Evolutionary conservation across 2,329 filamentous ascomycete species (phyloP), one percentile per base, ranked within the genome.

Genomic region (Xylaria hypoxylon): DNA sequence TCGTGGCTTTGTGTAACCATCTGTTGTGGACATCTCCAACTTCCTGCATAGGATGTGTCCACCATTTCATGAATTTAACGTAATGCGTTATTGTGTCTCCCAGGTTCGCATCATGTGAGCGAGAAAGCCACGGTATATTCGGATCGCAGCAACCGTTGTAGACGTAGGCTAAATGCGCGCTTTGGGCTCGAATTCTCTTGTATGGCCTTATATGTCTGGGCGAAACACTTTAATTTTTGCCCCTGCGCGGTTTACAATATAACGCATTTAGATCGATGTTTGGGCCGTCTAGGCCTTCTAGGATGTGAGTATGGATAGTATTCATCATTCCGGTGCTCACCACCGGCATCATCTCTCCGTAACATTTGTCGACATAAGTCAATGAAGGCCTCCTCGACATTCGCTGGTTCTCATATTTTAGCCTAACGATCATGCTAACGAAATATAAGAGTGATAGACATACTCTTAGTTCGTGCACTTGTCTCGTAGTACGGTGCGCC

Each of bases 401-500:
- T 97, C 69, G 91, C 86, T 88, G 28, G 38, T 55, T 35, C 10
- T 42, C 35, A 53, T 17, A 22, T 47, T 40, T 69, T 62, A 70
- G 66, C 44, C 22, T 35, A 6, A 5, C 11, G 15, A 24, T 24
- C 42, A 44, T 8, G 10, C 48, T 28, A 13, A 28, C 15, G 17
- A 8, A 50, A 38, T 13, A 8, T 45, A 19, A 2, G 10, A 11
- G 11, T 26, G 5, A 19, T 35, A 40, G 28, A 62, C 85, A 76
- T 77, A 92, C 76, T 92, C 75, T 90, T 85, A 73, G 92, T 89
- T 70, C 94, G 86, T 57, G 94, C 94, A 69, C 92, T 95, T 40
- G 94, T 91, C 81, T 97, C 94, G 76, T 97, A 97, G 78, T 97
- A 97, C 0, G 94, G 94, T 40, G 92, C 92, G 22, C 90, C 91